Evolutionary conservation across 164 flowering plant genomes (phyloP).

Genomic region (Vitis vinifera): ASM3070453v1 NC_081817.1:1703001-1703500

Average conservation of each 20-base stretch:
- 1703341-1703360: no score
- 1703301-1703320: conserved; percentile 88
- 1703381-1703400: no score
- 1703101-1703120: neutral
- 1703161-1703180: neutral
- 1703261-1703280: conserved; percentile 87
- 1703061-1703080: neutral
- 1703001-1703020: no score
- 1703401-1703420: no score
- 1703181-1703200: conserved; percentile 34
- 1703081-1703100: neutral
- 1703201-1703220: conserved; percentile 87
- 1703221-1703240: conserved; percentile 98
- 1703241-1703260: conserved; percentile 87
- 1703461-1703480: no score
- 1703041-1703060: no score
- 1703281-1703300: conserved; percentile 93
- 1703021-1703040: no score
- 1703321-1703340: conserved; percentile 36
- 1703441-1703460: no score
- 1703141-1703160: neutral
- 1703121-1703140: neutral
- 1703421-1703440: no score
- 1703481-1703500: no score
- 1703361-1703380: no score